phyloP scores from a whole-genome alignment of 345 rosid species.

The Isatis tinctoria region DNA sequence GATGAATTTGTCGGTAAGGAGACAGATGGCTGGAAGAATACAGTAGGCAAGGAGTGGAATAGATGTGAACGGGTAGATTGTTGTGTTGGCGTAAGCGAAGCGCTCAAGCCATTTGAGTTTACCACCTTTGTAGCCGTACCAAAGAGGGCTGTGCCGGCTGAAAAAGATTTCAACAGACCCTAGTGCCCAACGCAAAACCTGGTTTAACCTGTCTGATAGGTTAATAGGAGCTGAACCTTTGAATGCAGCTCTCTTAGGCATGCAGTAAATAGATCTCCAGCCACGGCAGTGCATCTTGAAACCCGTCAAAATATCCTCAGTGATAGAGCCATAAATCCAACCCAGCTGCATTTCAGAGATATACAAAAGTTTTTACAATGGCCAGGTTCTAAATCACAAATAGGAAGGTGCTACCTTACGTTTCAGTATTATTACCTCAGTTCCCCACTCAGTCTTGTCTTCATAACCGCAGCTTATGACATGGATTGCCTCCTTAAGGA shows the following conservation, averaged over 20 bases:
- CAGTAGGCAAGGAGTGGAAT: constrained; percentile 92
- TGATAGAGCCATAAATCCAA: constrained; percentile 97
- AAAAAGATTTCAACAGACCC: constrained; percentile 99
- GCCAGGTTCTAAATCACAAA: constrained; percentile 2
- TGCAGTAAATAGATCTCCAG: constrained; percentile 97
- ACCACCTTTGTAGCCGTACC: constrained; percentile 91
- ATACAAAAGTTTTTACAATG: constrained; percentile 11
- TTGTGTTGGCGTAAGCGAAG: constrained; percentile 85
- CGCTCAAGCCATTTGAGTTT: constrained; percentile 94
- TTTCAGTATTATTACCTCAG: constrained; percentile 54
- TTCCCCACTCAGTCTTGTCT: constrained; percentile 99
- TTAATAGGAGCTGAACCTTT: constrained; percentile 98
- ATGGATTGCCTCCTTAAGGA: constrained; percentile 97
- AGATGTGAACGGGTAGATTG: constrained; percentile 93
- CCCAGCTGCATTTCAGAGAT: constrained; percentile 60
- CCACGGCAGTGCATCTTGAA: constrained; percentile 99
- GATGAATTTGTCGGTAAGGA: constrained; percentile 94
- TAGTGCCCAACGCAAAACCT: constrained; percentile 97
- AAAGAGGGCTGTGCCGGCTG: constrained; percentile 83
- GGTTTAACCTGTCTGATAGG: constrained; percentile 91
- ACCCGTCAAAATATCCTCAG: constrained; percentile 95
- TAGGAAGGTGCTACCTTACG: not conserved
- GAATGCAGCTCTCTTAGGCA: constrained; percentile 88
- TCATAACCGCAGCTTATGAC: constrained; percentile 97
- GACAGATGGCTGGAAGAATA: constrained; percentile 83